Evolutionary conservation across 345 rosid genomes (phyloP), one percentile per base, ranked within the genome.

Genomic region (Euphorbia lathyris): DNA sequence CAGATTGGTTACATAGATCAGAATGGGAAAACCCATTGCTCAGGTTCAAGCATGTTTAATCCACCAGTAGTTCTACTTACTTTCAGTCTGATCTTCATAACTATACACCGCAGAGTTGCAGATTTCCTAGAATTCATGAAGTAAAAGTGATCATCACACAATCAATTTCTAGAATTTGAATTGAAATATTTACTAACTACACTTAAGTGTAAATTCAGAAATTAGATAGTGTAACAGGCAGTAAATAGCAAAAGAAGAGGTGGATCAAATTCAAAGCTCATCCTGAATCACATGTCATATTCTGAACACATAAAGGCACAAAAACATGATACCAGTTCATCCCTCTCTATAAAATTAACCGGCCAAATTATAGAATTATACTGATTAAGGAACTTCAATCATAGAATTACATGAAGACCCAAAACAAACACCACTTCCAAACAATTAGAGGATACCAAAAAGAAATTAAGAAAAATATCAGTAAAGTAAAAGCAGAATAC

Each of bases 11-110:
- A 79, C 16, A 71, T 14, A 73, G 38, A 58, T 58, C 72, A 36
- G 74, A 66, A 30, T 47, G 19, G 29, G 55, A 43, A 69, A 72
- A 72, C 63, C 83, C 80, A 79, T 79, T 61, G 80, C 80, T 69
- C 68, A 60, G 62, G 79, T 70, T 72, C 66, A 30, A 76, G 38
- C 76, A 53, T 53, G 66, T 68, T 70, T 47, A 73, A 67, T 69
- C 27, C 72, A 53, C 70, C 34, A 64, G 65, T 75, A 53, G 57
- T 48, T 52, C 20, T 70, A 36, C 58, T 61, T 62, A 77, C 56
- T 65, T 47, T 57, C 61, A 75, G 69, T 75, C 66, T 79, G 38
- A 34, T 34, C 38, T 34, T 34, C 38, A 34, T 34, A 34, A 34
- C 68, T 70, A 67, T 71, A 73, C 71, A 38, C 64, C 34, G 45